Percentiles rank a stretch among this genome's conserved stretches.
Evolutionary conservation across 495 filamentous ascomycete species (phyloP).

Genomic region (Letharia lupina): DNA sequence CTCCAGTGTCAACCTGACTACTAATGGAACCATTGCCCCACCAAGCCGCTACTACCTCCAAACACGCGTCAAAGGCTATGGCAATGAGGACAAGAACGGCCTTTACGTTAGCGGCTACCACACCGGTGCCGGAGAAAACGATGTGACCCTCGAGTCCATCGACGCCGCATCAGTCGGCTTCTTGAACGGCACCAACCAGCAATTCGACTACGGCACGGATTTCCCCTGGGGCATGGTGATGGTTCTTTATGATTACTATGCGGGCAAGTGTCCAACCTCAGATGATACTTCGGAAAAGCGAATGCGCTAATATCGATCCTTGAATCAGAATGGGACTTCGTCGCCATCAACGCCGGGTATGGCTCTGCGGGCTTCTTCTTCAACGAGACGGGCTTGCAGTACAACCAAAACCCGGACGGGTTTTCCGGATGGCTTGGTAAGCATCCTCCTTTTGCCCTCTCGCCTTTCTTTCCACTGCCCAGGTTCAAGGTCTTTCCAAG

Average conservation of each 20-base stretch:
- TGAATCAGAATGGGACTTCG: slow-evolving; percentile 24
- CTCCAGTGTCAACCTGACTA: neutral
- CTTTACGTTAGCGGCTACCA: slow-evolving; percentile 43
- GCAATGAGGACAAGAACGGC: slow-evolving; percentile 27
- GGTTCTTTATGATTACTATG: slow-evolving; percentile 22
- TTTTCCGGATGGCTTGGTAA: slow-evolving; percentile 48
- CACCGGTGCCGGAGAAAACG: slow-evolving; percentile 41
- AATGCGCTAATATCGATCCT: neutral
- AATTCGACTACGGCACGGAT: slow-evolving; percentile 31
- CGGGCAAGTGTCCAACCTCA: slow-evolving; percentile 20
- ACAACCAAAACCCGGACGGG: slow-evolving; percentile 15
- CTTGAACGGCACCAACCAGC: slow-evolving; percentile 38
- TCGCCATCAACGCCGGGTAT: slow-evolving; percentile 37
- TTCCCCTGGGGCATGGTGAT: slow-evolving; percentile 37
- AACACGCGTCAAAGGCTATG: slow-evolving; percentile 27
- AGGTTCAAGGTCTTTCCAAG: neutral
- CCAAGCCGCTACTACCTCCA: slow-evolving; percentile 37
- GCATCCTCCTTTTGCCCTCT: slow-evolving; percentile 4
- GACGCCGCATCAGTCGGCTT: slow-evolving; percentile 29
- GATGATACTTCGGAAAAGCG: neutral
- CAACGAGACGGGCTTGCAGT: slow-evolving; percentile 31
- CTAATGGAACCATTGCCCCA: slow-evolving; percentile 21
- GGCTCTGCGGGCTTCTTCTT: slow-evolving; percentile 36
- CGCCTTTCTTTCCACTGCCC: neutral
- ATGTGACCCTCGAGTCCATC: slow-evolving; percentile 36